Conservation (phyloP, 1,284 basidiomycete species). For the Dichomitus squalens region DNA sequence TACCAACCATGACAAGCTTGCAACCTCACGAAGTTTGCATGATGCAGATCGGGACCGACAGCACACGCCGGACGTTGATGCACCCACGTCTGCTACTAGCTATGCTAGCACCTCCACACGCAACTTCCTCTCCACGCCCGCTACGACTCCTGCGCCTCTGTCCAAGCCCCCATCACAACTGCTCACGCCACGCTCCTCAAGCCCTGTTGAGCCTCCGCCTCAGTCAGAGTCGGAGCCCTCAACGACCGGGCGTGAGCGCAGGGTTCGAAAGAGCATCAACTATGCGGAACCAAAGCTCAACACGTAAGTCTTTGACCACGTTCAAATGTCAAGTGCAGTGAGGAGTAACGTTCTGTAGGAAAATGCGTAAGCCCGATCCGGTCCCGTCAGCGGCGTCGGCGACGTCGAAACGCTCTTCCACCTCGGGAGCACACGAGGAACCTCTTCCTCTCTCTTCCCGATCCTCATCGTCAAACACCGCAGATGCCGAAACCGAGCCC, state of each 20-base stretch:
- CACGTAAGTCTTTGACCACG: constrained; percentile 58
- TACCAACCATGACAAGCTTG: not conserved
- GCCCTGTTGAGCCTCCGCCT: constrained; percentile 44
- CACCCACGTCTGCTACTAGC: constrained; percentile 35
- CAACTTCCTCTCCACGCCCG: constrained; percentile 44
- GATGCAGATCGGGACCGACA: constrained; percentile 43
- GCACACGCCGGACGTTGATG: constrained; percentile 41
- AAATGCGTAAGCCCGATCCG: constrained; percentile 88
- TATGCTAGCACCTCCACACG: constrained; percentile 38
- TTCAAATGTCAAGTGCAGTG: not conserved
- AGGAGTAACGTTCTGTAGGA: constrained; percentile 45
- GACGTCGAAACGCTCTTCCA: constrained; percentile 34
- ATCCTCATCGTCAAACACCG: constrained; percentile 24
- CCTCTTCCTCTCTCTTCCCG: constrained; percentile 19
- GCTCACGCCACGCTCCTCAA: constrained; percentile 50
- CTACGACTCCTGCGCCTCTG: constrained; percentile 40
- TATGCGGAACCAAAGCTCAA: constrained; percentile 90
- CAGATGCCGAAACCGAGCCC: constrained; percentile 18
- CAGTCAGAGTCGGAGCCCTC: constrained; percentile 40
- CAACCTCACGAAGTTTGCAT: constrained; percentile 17
- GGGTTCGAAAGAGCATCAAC: constrained; percentile 81
- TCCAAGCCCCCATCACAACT: constrained; percentile 35
- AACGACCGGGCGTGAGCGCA: constrained; percentile 58
- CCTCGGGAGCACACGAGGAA: constrained; percentile 17
- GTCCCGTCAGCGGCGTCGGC: constrained; percentile 33